Base-by-base conservation (phyloP, 2,329 filamentous ascomycete genomes). In the Alternaria gansuensis region DNA sequence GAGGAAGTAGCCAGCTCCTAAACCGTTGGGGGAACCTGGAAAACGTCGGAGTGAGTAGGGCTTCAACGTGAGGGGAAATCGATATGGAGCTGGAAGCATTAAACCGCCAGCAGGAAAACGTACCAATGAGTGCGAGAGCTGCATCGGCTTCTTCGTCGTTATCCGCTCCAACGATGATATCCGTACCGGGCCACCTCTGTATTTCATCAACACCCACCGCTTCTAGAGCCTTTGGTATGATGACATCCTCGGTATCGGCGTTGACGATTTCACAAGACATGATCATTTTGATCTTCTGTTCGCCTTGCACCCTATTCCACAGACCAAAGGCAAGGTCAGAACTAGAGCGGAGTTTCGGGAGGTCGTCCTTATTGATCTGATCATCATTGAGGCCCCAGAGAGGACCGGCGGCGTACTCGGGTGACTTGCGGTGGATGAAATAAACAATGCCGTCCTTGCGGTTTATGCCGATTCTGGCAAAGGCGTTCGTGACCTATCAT, bases 1-100 rank as follows among this genome's bases (percentile, higher is more conserved):
- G 8, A 65, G 41, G 10, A 65, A 64, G 43, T 64, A 62, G 5
- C 39, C 63, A 3, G 61, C 57, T 8, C 50, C 61, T 3, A 65
- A 33, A 5, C 53, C 58, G 8, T 65, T 65, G 3, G 61, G 44
- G 5, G 63, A 64, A 7, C 58, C 61, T 65, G 11, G 10, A 13
- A 14, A 6, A 21, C 11, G 24, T 37, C 31, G n/a, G 37, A 10
- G 33, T 5, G 5, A n/a, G 31, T 17, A 17, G 4, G 3, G 13
- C 13, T 4, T 4, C 24, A n/a, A 40, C 48, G 45, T 21, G 8
- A 6, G 44, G 13, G n/a, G 13, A 6, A 4, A 34, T 9, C 14
- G 4, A 5, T 24, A 24, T 24, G 37, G 21, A 14, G 37, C 3
- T 4, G 7, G 11, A 40, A 5, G 14, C 10, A 3, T 11, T 3